Evolutionary conservation across 371 early-diverging fungal species (phyloP).

Genomic region (Chytridiales sp.): DNA sequence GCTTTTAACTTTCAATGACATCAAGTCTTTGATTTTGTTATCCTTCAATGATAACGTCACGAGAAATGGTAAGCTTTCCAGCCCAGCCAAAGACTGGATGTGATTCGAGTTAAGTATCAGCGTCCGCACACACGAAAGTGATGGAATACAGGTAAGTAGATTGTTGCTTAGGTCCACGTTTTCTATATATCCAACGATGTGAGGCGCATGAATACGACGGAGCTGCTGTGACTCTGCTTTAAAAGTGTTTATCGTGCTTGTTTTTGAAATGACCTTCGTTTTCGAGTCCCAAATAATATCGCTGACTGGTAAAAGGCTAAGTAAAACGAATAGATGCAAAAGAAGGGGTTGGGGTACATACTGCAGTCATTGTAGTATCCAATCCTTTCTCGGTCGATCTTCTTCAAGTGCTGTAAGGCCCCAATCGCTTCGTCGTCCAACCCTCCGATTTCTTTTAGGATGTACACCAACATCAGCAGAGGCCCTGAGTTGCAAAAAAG

Average conservation of each 20-base stretch:
- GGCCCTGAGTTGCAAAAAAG: slow-evolving; percentile 22
- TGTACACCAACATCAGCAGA: slow-evolving; percentile 28
- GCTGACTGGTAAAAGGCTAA: neutral
- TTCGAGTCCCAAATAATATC: slow-evolving; percentile 34
- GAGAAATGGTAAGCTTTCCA: slow-evolving; percentile 12
- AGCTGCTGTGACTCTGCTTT: neutral
- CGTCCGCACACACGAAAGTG: slow-evolving; percentile 13
- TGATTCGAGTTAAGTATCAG: slow-evolving; percentile 27
- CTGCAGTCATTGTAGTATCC: slow-evolving; percentile 66
- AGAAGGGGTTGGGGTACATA: neutral
- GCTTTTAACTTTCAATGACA: too few relatives aligned
- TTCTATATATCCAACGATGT: neutral
- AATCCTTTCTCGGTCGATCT: slow-evolving; percentile 59
- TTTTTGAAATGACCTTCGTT: neutral
- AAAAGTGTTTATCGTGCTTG: neutral
- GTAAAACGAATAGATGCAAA: neutral
- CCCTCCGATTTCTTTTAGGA: slow-evolving; percentile 27
- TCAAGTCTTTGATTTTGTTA: slow-evolving; percentile 19
- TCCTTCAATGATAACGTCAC: slow-evolving; percentile 8
- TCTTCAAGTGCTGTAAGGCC: slow-evolving; percentile 52
- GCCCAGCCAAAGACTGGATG: slow-evolving; percentile 17
- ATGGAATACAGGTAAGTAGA: slow-evolving; percentile 5
- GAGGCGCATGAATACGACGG: slow-evolving; percentile 4
- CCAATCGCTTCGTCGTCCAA: slow-evolving; percentile 25
- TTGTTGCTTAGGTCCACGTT: slow-evolving; percentile 19